Percentiles rank a stretch among this genome's conserved stretches.
phyloP scores from a whole-genome alignment of 257 asterid species.

The Solanum appendiculatum region DNA sequence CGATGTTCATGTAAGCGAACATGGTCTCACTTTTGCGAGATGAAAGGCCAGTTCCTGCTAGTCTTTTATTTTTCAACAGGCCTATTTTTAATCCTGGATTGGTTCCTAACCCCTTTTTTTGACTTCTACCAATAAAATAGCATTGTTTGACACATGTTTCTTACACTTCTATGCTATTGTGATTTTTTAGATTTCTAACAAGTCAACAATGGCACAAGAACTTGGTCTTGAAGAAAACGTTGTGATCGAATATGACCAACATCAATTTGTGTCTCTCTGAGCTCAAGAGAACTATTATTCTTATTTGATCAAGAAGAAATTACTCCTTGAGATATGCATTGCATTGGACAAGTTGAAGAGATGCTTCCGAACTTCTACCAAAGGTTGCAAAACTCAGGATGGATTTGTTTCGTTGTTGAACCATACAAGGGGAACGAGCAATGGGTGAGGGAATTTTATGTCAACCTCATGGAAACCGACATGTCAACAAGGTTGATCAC shows the following conservation, averaged over 20 bases:
- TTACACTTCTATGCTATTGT: too few relatives aligned
- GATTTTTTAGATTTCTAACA: neutral
- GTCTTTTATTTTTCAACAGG: too few relatives aligned
- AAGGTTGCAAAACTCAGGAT: neutral
- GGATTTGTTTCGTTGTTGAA: neutral
- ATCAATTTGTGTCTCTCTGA: too few relatives aligned
- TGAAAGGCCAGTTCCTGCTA: neutral
- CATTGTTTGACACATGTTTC: neutral
- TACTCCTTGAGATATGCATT: neutral
- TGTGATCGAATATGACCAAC: neutral
- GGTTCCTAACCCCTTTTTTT: neutral
- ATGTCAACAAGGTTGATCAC: neutral
- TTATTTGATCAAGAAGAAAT: too few relatives aligned
- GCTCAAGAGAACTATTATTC: neutral
- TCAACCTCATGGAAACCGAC: neutral
- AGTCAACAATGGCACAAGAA: neutral
- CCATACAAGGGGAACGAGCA: too few relatives aligned
- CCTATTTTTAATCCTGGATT: too few relatives aligned
- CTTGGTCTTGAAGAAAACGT: neutral
- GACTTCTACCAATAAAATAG: neutral
- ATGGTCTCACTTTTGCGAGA: neutral
- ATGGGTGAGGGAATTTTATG: neutral
- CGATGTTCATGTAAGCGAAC: neutral
- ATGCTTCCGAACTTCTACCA: neutral
- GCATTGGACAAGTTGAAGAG: neutral